Evolutionary conservation across 495 filamentous ascomycete genomes (phyloP).

Genomic region (Lophiostoma macrostomum): DNA sequence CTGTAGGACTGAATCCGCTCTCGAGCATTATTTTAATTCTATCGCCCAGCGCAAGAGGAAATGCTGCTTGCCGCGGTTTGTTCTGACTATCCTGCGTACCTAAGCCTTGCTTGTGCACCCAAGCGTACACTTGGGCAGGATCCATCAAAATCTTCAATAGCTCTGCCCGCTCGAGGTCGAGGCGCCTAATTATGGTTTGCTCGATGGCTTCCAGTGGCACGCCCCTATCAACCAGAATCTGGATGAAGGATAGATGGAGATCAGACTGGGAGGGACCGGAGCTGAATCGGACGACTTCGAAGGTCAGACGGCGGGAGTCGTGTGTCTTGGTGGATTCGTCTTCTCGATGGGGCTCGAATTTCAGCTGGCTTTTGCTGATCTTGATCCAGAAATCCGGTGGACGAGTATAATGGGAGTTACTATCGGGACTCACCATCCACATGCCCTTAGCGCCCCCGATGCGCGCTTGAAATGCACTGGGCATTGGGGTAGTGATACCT

Average conservation of each 20-base stretch:
- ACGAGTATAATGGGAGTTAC: conserved; percentile 42
- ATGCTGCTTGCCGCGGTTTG: conserved; percentile 48
- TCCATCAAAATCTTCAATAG: conserved; percentile 57
- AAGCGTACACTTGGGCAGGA: conserved; percentile 51
- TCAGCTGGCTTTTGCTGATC: conserved; percentile 73
- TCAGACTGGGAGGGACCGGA: conserved; percentile 59
- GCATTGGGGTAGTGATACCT: conserved; percentile 42
- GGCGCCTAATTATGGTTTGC: conserved; percentile 55
- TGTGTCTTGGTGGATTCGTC: conserved; percentile 45
- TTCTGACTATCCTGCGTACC: conserved; percentile 26
- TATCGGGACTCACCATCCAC: conserved; percentile 68
- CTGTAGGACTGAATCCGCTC: conserved; percentile 48
- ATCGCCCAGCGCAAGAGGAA: conserved; percentile 54
- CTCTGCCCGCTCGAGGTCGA: conserved; percentile 57
- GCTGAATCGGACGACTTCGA: conserved; percentile 68
- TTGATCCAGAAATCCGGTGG: conserved; percentile 63
- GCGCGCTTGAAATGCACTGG: conserved; percentile 75
- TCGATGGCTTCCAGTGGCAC: conserved; percentile 55
- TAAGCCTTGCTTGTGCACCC: conserved; percentile 48
- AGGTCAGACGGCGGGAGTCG: conserved; percentile 55
- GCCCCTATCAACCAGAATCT: conserved; percentile 68
- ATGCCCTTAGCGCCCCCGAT: conserved; percentile 85
- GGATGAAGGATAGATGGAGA: conserved; percentile 76
- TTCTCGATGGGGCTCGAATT: conserved; percentile 62
- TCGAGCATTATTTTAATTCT: conserved; percentile 54